Evolutionary conservation across 768 basidiomycete genomes (phyloP).

Genomic region (Termitomyces sp.): DNA sequence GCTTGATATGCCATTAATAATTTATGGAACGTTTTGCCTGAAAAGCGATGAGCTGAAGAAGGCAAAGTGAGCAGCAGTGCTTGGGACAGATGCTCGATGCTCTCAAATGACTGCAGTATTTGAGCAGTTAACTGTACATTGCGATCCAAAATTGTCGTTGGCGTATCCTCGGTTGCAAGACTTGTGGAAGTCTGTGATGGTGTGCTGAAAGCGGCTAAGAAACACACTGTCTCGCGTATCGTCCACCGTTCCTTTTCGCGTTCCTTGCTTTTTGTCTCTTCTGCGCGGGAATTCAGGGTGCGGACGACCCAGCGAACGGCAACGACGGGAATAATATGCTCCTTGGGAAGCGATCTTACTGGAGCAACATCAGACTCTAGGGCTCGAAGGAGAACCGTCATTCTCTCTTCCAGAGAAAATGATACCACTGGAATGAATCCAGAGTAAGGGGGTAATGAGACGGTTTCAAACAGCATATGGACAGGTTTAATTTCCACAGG

Average conservation of each 20-base stretch:
- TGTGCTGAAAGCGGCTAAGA: constrained; percentile 48
- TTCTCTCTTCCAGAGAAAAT: constrained; percentile 41
- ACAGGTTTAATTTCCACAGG: constrained; percentile 47
- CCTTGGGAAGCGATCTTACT: constrained; percentile 40
- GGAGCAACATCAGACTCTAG: constrained; percentile 47
- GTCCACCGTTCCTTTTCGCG: constrained; percentile 70
- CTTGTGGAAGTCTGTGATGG: constrained; percentile 4
- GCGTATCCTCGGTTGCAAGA: constrained; percentile 6
- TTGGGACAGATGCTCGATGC: constrained; percentile 55
- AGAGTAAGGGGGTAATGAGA: constrained; percentile 27
- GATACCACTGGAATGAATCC: constrained; percentile 41
- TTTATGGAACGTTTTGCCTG: constrained; percentile 55
- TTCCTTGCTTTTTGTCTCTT: constrained; percentile 48
- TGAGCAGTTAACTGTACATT: constrained; percentile 69
- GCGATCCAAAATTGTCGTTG: constrained; percentile 44
- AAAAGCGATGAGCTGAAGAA: constrained; percentile 42
- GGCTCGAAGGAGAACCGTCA: constrained; percentile 49
- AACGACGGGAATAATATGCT: constrained; percentile 45
- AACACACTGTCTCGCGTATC: constrained; percentile 48
- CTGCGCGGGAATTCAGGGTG: constrained; percentile 43
- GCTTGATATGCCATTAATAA: constrained; percentile 31
- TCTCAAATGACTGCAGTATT: constrained; percentile 50
- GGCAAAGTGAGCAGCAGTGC: constrained; percentile 52
- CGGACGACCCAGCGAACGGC: constrained; percentile 58
- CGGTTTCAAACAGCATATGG: constrained; percentile 36